Percentiles rank a stretch among this genome's conserved stretches.
Evolutionary conservation across 129 eudicot species (phyloP).

Genomic region (Pulicaria dysenterica): DNA sequence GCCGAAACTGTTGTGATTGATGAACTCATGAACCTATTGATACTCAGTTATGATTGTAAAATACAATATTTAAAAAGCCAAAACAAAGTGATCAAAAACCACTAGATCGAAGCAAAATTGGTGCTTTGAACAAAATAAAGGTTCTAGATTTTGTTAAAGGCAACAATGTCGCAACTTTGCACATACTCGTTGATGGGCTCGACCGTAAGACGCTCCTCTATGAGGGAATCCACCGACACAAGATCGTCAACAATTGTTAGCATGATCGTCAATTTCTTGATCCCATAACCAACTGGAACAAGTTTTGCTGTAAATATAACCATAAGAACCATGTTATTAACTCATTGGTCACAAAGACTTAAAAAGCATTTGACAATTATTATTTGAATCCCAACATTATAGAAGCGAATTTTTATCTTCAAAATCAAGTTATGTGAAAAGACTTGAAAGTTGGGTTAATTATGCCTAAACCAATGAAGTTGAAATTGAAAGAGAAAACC

Average conservation of each 20-base stretch:
- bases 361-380: not conserved
- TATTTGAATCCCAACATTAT: too few relatives aligned
- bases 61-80: not conserved
- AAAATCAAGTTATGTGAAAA: too few relatives aligned
- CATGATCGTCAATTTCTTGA: conserved; percentile 92
- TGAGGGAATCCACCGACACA: conserved; percentile 80
- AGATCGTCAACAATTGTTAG: conserved; percentile 94
- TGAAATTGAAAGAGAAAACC: conserved; percentile 20
- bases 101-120: conserved; percentile 33
- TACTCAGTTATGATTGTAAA: not conserved
- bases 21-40: not conserved
- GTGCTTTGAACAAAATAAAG: conserved; percentile 7
- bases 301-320: conserved; percentile 69
- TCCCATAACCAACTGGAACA: conserved; percentile 93
- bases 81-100: conserved; percentile 6
- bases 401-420: too few relatives aligned
- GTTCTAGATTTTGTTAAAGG: conserved; percentile 90
- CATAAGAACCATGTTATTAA: conserved; percentile 2
- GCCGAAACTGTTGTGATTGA: not conserved
- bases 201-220: conserved; percentile 80
- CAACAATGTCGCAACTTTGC: conserved; percentile 97
- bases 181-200: conserved; percentile 87
- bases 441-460: not conserved
- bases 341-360: not conserved
- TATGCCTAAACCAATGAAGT: not conserved